Percentiles rank a stretch among this genome's conserved stretches.
Conservation (phyloP, 78 protist species). For the Dictyostelium firmibasis region DNA sequence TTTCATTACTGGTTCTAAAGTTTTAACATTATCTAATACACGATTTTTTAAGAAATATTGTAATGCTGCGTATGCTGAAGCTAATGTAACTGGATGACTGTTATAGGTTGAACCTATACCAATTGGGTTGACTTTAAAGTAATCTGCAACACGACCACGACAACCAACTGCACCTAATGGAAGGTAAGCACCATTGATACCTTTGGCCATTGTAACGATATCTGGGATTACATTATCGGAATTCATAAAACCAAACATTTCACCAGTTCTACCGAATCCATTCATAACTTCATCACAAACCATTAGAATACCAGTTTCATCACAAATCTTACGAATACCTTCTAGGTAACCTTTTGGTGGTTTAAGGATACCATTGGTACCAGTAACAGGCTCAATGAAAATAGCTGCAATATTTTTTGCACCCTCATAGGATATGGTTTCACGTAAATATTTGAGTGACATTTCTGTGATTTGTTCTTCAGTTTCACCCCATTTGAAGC, state of each 20-base stretch:
- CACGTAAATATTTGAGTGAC: constrained; percentile 41
- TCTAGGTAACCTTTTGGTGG: constrained; percentile 79
- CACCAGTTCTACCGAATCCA: constrained; percentile 86
- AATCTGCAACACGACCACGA: constrained; percentile 56
- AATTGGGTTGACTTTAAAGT: constrained; percentile 54
- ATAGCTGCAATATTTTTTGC: constrained; percentile 74
- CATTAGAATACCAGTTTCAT: constrained; percentile 75
- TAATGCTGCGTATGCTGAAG: constrained; percentile 79
- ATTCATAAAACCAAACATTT: constrained; percentile 84
- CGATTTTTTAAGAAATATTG: constrained; percentile 59
- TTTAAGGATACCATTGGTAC: constrained; percentile 76
- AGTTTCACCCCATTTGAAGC: constrained; percentile 53
- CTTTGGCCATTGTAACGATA: constrained; percentile 86
- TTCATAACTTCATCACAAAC: constrained; percentile 87
- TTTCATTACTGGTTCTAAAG: constrained; percentile 66
- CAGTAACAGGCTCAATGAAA: constrained; percentile 75
- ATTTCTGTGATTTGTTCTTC: constrained; percentile 69
- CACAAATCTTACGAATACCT: constrained; percentile 83
- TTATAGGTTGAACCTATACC: constrained; percentile 83
- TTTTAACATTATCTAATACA: constrained; percentile 58
- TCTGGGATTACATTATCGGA: constrained; percentile 76
- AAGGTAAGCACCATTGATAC: constrained; percentile 81
- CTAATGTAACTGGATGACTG: constrained; percentile 85
- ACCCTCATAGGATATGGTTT: constrained; percentile 71
- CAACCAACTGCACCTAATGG: constrained; percentile 82